Base-by-base conservation (phyloP, 192 early-diverging fungal genomes). In the Coemansia sp. region DNA sequence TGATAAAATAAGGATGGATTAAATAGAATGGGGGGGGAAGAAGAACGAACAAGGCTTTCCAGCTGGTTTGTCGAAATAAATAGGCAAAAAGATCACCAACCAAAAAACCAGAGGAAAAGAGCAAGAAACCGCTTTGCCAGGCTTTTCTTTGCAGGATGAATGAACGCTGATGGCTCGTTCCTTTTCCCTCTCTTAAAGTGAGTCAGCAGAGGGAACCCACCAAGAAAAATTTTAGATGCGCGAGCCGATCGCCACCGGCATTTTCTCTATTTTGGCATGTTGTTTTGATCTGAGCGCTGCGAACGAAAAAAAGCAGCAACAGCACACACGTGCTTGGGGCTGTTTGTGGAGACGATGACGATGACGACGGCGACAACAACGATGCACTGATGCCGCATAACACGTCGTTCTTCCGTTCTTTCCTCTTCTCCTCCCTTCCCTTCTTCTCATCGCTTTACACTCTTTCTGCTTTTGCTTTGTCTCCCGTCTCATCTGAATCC, bases 71-170 rank as follows among this genome's bases (percentile, higher is more conserved):
- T 32, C 32, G 32, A 32, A 32, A 32, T 32, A 32, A 32, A 4
- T 43, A 47, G 50, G 40, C 53, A 64, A 59, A 64, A 41, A 70
- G 47, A 32, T 13, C 13, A 43, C 40, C 40, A 37, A 56, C 11
- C 8, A 37, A 19, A 26, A 15, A 56, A 26, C n/a, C n/a, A n/a
- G 26, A 56, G 56, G 9, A 53, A n/a, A 12, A 26, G 15, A 4
- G 21, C 21, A 21, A 56, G 9, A 9, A 26, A 56, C 16, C 19
- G n/a, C 5, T 16, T 45, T 50, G 16, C 48, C 4, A 56, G 10
- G 47, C 12, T 48, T 48, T 48, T n/a, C 47, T n/a, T 48, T 48
- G 47, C n/a, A 48, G 47, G 11, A 48, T 48, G 32, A 18, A 18
- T 18, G 2, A 18, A 50, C n/a, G 16, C 16, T 50, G 48, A 50